Percentiles rank a stretch among this genome's conserved stretches.
Evolutionary conservation across 768 basidiomycete genomes (phyloP).

Genomic region (Lepiota venenata): DNA sequence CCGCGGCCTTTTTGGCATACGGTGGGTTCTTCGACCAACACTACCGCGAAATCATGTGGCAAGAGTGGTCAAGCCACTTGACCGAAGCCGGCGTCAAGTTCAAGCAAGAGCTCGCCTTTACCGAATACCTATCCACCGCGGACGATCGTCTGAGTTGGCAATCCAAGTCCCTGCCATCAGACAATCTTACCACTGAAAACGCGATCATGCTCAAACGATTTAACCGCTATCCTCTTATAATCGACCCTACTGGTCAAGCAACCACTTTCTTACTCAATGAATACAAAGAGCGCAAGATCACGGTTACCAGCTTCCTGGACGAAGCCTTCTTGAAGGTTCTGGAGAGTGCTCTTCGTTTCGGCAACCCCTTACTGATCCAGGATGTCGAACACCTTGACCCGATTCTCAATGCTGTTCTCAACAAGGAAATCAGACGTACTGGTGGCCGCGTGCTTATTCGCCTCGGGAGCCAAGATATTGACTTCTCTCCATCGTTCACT

Average conservation of each 20-base stretch:
- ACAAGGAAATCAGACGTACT: slow-evolving; percentile 93
- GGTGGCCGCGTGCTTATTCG: slow-evolving; percentile 97
- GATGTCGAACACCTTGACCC: slow-evolving; percentile 98
- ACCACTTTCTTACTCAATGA: slow-evolving; percentile 92
- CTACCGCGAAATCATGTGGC: slow-evolving; percentile 97
- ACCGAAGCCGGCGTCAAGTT: slow-evolving; percentile 87
- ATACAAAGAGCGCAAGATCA: slow-evolving; percentile 95
- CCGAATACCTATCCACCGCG: slow-evolving; percentile 95
- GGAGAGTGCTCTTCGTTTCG: slow-evolving; percentile 98
- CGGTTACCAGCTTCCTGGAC: slow-evolving; percentile 97
- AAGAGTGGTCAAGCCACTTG: slow-evolving; percentile 90
- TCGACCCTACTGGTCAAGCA: slow-evolving; percentile 98
- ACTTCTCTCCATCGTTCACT: slow-evolving; percentile 99
- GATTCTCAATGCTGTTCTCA: slow-evolving; percentile 94
- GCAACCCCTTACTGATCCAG: slow-evolving; percentile 95
- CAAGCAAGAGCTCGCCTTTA: slow-evolving; percentile 88
- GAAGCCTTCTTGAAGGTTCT: slow-evolving; percentile 98
- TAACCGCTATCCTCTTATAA: slow-evolving; percentile 95
- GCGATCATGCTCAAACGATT: slow-evolving; percentile 99
- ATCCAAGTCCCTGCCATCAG: slow-evolving; percentile 91
- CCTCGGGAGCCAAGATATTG: slow-evolving; percentile 96
- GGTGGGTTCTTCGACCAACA: slow-evolving; percentile 98
- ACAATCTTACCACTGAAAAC: slow-evolving; percentile 95
- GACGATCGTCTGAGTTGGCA: slow-evolving; percentile 97
- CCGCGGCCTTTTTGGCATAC: slow-evolving; percentile 95